Evolutionary conservation across 2,329 filamentous ascomycete species (phyloP), one percentile per base, ranked within the genome.

Genomic region (Acephala macrosclerotiorum): DNA sequence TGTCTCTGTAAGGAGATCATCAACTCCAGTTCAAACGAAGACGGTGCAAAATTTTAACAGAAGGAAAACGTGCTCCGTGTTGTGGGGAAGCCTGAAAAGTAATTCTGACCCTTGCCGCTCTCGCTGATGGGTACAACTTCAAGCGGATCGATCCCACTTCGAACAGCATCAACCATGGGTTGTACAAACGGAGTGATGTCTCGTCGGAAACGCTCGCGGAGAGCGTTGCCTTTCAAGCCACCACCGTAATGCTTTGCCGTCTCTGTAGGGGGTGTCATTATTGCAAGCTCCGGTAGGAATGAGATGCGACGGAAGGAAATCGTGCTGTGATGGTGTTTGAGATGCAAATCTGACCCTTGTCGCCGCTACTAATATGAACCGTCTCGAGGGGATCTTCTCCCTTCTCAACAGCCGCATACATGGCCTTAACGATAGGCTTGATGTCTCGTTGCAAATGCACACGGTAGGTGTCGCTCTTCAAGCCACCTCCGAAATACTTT

Each of bases 101-200:
- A 36, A 57, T 38, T 63, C 63, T 71, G 42, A 72, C 67, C 59
- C 56, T 60, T 59, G 49, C 56, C 60, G 26, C 51, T 58, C 14
- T 45, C 47, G 16, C 38, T 58, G 36, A 71, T 65, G 14, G 40
- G 55, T 22, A 79, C 63, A 18, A 75, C 69, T 25, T 61, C 58
- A 29, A 73, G 73, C 6, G 78, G 77, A 65, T 79, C 77, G 51
- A 73, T 67, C 8, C 69, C 70, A 9, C 69, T 51, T 14, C 60
- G 58, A 29, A 77, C 57, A 51, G 69, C 75, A 20, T 67, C 64
- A 20, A 64, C 63, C 61, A 79, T 78, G 66, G 76, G 69, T 63
- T 75, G 76, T n/a, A 74, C 75, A 18, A 78, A 70, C 58, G 76
- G 74, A 68, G 76, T 79, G 67, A 79, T 73, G 20, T 75, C 75